Evolutionary conservation across 179 eudicot genomes (phyloP), one percentile per base, ranked within the genome.

Genomic region (Carnegiea gigantea): DNA sequence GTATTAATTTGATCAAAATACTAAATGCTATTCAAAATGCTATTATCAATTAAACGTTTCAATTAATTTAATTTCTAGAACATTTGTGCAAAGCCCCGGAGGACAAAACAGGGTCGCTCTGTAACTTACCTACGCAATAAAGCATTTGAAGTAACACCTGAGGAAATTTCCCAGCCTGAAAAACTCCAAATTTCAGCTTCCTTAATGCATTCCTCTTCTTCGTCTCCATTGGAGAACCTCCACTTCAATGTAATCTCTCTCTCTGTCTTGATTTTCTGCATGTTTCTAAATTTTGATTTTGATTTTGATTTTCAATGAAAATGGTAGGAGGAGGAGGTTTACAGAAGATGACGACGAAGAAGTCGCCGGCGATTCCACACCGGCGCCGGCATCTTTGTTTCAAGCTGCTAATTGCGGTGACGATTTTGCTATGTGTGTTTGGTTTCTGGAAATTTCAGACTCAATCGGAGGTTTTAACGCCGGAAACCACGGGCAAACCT

Each of bases 381-480:
- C 53, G 74, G 46, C 82, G 73, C 43, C 73, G 77, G 12, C 33
- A 48, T 49, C 23, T 20, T 26, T 38, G 62, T 36, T 82, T 68
- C 80, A 92, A 87, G 88, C 75, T 91, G n/a, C 77, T 89, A 26
- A 82, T 91, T 68, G 64, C 78, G 0, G 43, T 90, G 33, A 82
- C 90, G 2, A 12, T 94, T 40, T 18, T 80, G 36, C 84, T 91
- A 62, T 90, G 92, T 74, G 7, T 91, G 15, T 57, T 89, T 12
- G 91, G 89, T 6, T 78, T 91, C 36, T 86, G 83, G 89, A 77
- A 75, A 80, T 81, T 84, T 24, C 87, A 86, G 59, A 80, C 51
- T n/a, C 79, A 83, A 49, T 83, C 85, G 18, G 73, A 26, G 77
- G 46, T 68, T 81, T 40, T 79, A 24, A 72, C 82, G 51, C 78